A percentile compares a stretch with the other conserved stretches of the same genome.
Conservation (phyloP, 2,329 filamentous ascomycete species). For the Cucurbitaria berberidis region DNA sequence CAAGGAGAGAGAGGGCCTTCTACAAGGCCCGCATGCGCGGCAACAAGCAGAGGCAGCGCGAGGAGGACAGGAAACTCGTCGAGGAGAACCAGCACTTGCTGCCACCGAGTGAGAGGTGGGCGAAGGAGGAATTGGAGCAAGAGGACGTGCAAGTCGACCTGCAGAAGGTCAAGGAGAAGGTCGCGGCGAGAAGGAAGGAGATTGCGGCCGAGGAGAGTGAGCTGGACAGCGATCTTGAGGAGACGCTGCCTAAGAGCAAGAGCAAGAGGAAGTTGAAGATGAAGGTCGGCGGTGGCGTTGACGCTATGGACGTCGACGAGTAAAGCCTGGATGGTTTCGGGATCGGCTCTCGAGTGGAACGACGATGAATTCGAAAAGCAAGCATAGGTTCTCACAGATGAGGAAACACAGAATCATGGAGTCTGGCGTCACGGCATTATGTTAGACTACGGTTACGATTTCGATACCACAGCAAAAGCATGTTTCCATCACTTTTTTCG, state of each 20-base stretch:
- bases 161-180: constrained; percentile 57
- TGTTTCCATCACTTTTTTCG: background rate
- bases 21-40: constrained; percentile 94
- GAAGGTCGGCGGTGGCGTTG: constrained; percentile 53
- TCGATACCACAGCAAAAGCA: constrained; percentile 39
- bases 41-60: constrained; percentile 82
- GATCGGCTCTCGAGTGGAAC: background rate
- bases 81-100: constrained; percentile 92
- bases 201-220: constrained; percentile 64
- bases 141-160: constrained; percentile 62
- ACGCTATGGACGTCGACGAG: constrained; percentile 57
- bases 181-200: constrained; percentile 64
- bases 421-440: constrained; percentile 30
- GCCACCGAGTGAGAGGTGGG: constrained; percentile 60
- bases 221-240: constrained; percentile 45
- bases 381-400: background rate
- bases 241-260: constrained; percentile 48
- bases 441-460: constrained; percentile 30
- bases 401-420: constrained; percentile 18
- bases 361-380: background rate
- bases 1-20: constrained; percentile 84
- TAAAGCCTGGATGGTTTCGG: constrained; percentile 6
- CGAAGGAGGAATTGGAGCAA: constrained; percentile 60
- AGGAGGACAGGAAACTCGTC: constrained; percentile 83
- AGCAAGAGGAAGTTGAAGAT: constrained; percentile 57